Base-by-base conservation (phyloP, 306 rosid species). In the Sicyos edulis region DNA sequence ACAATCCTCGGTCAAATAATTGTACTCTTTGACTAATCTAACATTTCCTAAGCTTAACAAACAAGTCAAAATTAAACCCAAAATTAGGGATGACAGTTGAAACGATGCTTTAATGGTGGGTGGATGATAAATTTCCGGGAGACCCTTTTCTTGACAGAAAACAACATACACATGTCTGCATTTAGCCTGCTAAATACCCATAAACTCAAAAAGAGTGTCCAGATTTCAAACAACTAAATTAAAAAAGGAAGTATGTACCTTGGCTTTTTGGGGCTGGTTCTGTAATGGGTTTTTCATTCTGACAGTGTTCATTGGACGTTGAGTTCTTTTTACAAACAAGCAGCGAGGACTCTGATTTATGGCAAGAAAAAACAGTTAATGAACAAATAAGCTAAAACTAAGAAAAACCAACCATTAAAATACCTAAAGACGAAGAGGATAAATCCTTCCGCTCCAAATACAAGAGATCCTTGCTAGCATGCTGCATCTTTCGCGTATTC, bases 391-490 rank as follows among this genome's bases (percentile, higher is more conserved):
- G n/a, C n/a, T n/a, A n/a, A n/a, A n/a, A n/a, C n/a, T n/a, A n/a
- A n/a, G n/a, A 29, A 21, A 59, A 10, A 32, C 2, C 2, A 32
- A 32, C 5, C 37, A 32, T 32, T 1, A 32, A 32, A 55, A 60
- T 3, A 87, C 97, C 96, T 45, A 87, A 47, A 5, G 91, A 74
- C 12, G 92, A 76, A 75, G 80, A 26, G 37, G 88, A 80, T 3
- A 79, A 52, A 54, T 56, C 63, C 26, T 84, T 80, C 80, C 78
- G 86, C 82, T 88, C 97, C 65, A 84, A 79, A 3, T 61, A 82
- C 47, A 88, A 79, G 81, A 91, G 97, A 56, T 91, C 97, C 74
- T 91, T 88, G 76, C 97, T 91, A 54, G 85, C 76, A 20, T 56
- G 78, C 51, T 69, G 86, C 97, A 91, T 88, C 10, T 49, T 32